Conservation (phyloP, 352 stramenopile species). For the Globisporangium paroecandrum region DNA sequence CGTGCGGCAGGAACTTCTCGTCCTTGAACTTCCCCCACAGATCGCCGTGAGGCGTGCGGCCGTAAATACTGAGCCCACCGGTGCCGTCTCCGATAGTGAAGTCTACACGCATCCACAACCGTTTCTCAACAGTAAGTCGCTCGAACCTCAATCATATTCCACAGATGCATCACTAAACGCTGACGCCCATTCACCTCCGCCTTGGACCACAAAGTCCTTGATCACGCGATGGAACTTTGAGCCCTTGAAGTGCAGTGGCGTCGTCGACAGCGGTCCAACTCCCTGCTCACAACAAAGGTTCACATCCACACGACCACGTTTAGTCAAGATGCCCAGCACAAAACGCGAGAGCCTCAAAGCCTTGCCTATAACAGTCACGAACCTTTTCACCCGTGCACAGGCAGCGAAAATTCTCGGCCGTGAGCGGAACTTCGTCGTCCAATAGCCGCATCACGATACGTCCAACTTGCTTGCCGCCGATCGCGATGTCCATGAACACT, state of each 20-base stretch:
- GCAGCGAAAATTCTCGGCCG: constrained; percentile 94
- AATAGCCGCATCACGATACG: constrained; percentile 95
- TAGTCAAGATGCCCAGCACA: constrained; percentile 13
- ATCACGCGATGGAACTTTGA: constrained; percentile 91
- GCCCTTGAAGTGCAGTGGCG: constrained; percentile 80
- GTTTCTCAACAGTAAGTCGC: background rate
- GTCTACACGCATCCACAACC: constrained; percentile 23
- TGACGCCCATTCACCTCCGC: constrained; percentile 36
- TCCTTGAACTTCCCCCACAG: constrained; percentile 85
- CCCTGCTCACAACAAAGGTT: constrained; percentile 16
- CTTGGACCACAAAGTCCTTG: constrained; percentile 91
- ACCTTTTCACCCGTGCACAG: constrained; percentile 80
- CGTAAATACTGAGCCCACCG: constrained; percentile 77
- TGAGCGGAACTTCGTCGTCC: constrained; percentile 90
- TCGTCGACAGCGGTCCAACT: constrained; percentile 14
- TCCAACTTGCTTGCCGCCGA: constrained; percentile 75
- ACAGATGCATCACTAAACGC: background rate
- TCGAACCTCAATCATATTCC: background rate
- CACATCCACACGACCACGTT: background rate
- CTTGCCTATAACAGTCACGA: background rate
- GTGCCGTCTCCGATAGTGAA: constrained; percentile 72
- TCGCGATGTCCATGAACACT: constrained; percentile 95
- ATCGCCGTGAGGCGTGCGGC: constrained; percentile 52
- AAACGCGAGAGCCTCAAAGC: background rate
- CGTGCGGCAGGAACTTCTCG: constrained; percentile 69